Percentiles rank a stretch among this genome's conserved stretches.
Conservation (phyloP, 768 basidiomycete species). For the Amanita inopinata region DNA sequence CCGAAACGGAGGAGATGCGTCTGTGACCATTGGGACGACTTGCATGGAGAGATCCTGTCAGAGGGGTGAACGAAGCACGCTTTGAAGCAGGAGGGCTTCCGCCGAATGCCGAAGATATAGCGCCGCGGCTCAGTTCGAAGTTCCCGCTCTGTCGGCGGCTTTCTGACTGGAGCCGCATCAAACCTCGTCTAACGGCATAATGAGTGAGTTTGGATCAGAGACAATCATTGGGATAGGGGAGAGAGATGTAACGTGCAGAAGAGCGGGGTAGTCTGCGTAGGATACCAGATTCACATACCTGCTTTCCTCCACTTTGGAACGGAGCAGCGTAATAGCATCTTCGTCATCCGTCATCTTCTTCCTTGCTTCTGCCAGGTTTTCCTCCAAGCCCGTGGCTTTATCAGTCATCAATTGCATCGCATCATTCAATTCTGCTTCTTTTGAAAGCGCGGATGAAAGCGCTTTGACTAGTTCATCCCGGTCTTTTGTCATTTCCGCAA, state of each 20-base stretch:
- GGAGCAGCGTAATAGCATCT: conserved; percentile 63
- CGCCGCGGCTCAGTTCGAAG: conserved; percentile 23
- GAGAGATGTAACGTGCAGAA: background rate
- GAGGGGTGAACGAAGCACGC: conserved; percentile 66
- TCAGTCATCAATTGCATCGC: conserved; percentile 57
- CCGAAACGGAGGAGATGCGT: conserved; percentile 69
- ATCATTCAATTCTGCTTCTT: conserved; percentile 54
- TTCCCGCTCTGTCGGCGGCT: conserved; percentile 49
- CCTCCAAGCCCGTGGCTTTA: conserved; percentile 49
- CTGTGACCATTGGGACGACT: conserved; percentile 44
- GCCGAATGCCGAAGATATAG: conserved; percentile 38
- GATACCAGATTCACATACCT: conserved; percentile 35
- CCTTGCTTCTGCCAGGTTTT: conserved; percentile 40
- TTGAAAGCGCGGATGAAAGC: conserved; percentile 37
- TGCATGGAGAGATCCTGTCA: conserved; percentile 43
- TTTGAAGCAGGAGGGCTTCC: conserved; percentile 46
- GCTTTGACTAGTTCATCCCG: conserved; percentile 55
- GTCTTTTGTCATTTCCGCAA: conserved; percentile 57
- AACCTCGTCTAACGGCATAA: conserved; percentile 47
- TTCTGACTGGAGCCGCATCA: conserved; percentile 82
- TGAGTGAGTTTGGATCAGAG: conserved; percentile 9
- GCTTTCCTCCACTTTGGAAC: conserved; percentile 84
- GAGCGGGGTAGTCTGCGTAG: conserved; percentile 1
- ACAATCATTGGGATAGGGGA: background rate
- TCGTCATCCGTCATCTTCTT: conserved; percentile 60